A percentile compares a stretch with the other conserved stretches of the same genome.
These are phyloP conservation scores for Iris pallida DNA, from an alignment of 116 monocot genomes.

Conservation along the genomic window DNA sequence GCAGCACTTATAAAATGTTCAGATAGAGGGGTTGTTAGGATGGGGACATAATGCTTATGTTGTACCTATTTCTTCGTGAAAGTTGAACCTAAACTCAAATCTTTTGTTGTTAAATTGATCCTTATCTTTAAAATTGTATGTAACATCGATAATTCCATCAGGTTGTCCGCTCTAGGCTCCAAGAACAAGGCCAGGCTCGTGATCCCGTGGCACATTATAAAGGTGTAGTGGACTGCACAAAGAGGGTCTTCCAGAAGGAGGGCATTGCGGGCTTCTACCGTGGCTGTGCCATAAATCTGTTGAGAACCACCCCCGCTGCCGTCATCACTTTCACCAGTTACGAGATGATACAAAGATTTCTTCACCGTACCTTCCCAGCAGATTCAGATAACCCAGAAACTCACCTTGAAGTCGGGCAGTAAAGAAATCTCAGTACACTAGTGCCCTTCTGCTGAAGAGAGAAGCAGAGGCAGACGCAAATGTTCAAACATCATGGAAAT, in stretches of 20 bases:
- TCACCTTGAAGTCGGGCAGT: too few species aligned
- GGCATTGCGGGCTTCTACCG: constrained; percentile 80
- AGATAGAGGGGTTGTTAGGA: too few species aligned
- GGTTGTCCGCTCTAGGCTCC: constrained; percentile 90
- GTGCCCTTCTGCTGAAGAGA: too few species aligned
- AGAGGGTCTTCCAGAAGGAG: constrained; percentile 53
- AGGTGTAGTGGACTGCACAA: constrained; percentile 73
- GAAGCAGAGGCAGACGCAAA: too few species aligned
- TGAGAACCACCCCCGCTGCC: constrained; percentile 87
- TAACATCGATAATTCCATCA: constrained; percentile 17
- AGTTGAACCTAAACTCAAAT: too few species aligned
- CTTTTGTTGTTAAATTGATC: neutral
- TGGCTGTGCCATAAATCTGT: constrained; percentile 82
- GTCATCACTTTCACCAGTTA: constrained; percentile 93
- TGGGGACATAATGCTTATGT: too few species aligned
- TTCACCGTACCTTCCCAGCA: neutral
- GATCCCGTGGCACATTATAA: constrained; percentile 46
- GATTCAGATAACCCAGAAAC: too few species aligned
- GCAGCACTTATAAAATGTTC: too few species aligned
- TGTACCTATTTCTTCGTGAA: too few species aligned
- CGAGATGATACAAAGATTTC: constrained; percentile 91
- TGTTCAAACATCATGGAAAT: too few species aligned
- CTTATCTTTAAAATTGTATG: neutral
- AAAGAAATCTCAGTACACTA: too few species aligned
- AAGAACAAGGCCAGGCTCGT: constrained; percentile 59